phyloP scores from a whole-genome alignment of 163 green algal species.

The Scenedesmus sp. region DNA sequence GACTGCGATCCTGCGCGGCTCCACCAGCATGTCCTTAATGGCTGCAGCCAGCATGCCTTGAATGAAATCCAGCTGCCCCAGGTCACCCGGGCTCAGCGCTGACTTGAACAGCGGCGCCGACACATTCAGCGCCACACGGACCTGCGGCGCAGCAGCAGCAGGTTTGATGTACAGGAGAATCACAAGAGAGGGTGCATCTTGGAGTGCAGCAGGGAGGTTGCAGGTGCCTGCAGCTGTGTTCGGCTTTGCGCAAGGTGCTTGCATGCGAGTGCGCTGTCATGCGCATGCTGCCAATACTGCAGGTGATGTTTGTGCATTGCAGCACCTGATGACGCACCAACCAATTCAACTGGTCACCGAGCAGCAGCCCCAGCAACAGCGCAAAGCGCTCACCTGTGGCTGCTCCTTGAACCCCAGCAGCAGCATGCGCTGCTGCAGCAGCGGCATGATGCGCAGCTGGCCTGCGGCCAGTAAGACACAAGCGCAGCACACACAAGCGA shows the following conservation, averaged over 20 bases:
- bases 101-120: conserved; percentile 35
- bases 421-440: conserved; percentile 49
- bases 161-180: no score
- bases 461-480: not conserved
- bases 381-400: not conserved
- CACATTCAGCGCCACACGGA: conserved; percentile 1
- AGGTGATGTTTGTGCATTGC: no score
- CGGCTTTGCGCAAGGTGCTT: no score
- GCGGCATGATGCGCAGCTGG: conserved; percentile 38
- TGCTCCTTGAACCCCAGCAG: conserved; percentile 50
- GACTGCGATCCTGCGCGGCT: conserved; percentile 58
- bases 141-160: not conserved
- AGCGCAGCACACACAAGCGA: not conserved
- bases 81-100: conserved; percentile 47
- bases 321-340: no score
- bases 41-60: conserved; percentile 27
- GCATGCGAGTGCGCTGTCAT: no score
- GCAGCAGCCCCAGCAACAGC: not conserved
- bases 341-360: no score
- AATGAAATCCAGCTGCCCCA: conserved; percentile 60
- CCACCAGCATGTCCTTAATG: conserved; percentile 62
- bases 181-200: no score
- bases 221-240: no score
- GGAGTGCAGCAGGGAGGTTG: no score
- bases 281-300: no score